Conservation (phyloP, 176 grass and related monocot species). For the Carex scoparia region DNA sequence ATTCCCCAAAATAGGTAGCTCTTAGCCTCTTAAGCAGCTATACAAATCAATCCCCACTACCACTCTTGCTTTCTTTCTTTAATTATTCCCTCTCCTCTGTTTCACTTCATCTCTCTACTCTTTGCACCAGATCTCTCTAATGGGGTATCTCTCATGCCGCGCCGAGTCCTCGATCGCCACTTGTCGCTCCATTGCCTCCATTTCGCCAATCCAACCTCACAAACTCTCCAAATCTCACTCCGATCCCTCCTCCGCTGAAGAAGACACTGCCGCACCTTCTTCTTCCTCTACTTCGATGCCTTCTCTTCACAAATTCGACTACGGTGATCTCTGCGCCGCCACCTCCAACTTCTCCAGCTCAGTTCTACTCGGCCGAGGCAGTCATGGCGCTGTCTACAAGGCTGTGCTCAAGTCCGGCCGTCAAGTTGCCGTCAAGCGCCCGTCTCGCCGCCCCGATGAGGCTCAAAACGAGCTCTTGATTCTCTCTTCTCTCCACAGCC, state of each 20-base stretch:
- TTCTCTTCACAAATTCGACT: slow-evolving; percentile 57
- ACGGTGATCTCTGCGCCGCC: slow-evolving; percentile 68
- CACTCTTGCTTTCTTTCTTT: neutral
- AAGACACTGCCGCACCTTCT: neutral
- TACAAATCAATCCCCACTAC: neutral
- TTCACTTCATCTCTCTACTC: neutral
- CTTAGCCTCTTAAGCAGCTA: neutral
- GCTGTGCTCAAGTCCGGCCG: slow-evolving; percentile 63
- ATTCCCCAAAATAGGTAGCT: neutral
- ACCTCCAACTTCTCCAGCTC: slow-evolving; percentile 71
- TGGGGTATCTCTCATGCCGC: slow-evolving; percentile 97
- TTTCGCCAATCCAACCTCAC: slow-evolving; percentile 42
- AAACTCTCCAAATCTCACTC: slow-evolving; percentile 4
- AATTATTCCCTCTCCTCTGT: neutral
- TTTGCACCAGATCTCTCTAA: slow-evolving; percentile 5
- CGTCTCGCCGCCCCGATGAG: slow-evolving; percentile 79
- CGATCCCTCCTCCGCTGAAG: neutral
- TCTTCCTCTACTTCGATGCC: neutral
- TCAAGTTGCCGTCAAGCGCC: slow-evolving; percentile 88
- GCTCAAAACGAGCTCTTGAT: slow-evolving; percentile 98
- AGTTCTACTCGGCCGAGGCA: slow-evolving; percentile 74
- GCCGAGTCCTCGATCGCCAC: slow-evolving; percentile 85
- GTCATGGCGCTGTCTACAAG: slow-evolving; percentile 95
- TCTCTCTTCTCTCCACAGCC: slow-evolving; percentile 65
- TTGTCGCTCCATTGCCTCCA: slow-evolving; percentile 80